These are phyloP conservation scores for Pseudopyrenochaeta lycopersici DNA, from an alignment of 2,329 filamentous ascomycete species.

Conservation along the genomic window DNA sequence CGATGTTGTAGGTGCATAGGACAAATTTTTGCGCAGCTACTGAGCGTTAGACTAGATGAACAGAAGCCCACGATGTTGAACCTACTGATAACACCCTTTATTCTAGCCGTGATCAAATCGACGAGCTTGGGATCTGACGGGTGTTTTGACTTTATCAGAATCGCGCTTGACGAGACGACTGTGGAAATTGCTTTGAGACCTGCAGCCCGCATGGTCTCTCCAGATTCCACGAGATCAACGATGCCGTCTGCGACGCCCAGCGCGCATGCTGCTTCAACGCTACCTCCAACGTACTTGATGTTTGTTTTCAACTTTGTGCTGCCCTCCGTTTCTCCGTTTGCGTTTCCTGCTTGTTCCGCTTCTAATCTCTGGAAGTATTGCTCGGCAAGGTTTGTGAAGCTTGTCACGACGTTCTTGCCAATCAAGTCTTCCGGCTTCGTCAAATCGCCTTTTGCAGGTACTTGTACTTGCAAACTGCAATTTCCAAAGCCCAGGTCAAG, in stretches of 20 bases:
- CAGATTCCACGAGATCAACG: constrained; percentile 97
- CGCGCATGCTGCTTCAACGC: constrained; percentile 96
- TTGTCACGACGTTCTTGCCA: constrained; percentile 93
- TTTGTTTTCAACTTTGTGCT: constrained; percentile 77
- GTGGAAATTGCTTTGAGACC: constrained; percentile 95
- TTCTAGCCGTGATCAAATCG: constrained; percentile 83
- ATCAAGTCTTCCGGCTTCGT: constrained; percentile 77
- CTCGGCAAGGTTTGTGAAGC: constrained; percentile 85
- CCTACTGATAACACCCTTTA: constrained; percentile 88
- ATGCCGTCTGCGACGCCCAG: constrained; percentile 96
- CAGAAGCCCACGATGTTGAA: not conserved
- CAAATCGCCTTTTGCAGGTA: constrained; percentile 83
- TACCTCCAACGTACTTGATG: constrained; percentile 93
- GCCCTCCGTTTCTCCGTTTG: constrained; percentile 46
- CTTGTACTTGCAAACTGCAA: constrained; percentile 97
- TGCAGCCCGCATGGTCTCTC: constrained; percentile 96
- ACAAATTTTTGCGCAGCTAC: constrained; percentile 87
- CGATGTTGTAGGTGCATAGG: constrained; percentile 95
- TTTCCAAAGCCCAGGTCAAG: constrained; percentile 89
- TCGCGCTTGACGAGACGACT: constrained; percentile 84
- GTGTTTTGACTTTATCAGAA: constrained; percentile 89
- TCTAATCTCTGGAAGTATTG: constrained; percentile 87
- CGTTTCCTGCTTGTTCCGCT: constrained; percentile 50
- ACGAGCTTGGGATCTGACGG: constrained; percentile 83
- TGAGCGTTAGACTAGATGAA: constrained; percentile 13